Base-by-base conservation (phyloP, 2,329 filamentous ascomycete genomes). In the Alternaria atra region DNA sequence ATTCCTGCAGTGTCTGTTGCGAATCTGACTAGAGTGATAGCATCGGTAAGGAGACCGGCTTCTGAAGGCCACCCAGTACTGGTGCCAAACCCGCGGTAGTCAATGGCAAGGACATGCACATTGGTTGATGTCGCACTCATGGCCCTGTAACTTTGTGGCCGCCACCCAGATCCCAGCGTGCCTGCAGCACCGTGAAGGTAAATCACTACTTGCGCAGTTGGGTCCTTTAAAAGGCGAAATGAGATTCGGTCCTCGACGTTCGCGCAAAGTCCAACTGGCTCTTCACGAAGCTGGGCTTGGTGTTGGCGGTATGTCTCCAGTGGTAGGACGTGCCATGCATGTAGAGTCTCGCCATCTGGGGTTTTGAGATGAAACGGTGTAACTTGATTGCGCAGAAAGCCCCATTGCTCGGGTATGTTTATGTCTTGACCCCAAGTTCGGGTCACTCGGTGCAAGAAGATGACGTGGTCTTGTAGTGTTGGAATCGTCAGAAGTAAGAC, bases 141-240 rank as follows among this genome's bases (percentile, higher is more conserved):
- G 12, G 83, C 84, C 2, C 86, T 82, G 70, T 89, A 89, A 68
- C 83, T 87, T 4, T 83, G 80, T 0, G 83, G 82, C 7, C 87
- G 77, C 72, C 82, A 86, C 0, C 85, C 84, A 2, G 84, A 87
- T 0, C 80, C 87, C 6, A 89, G 74, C 0, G 85, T 88, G 0
- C 86, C 87, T 8, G 78, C 83, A 1, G 86, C 83, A 4, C 86
- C 87, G 60, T 89, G 86, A 12, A 89, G 77, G 76, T 87, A 89
- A 2, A 92, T 81, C 5, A 92, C 83, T 2, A 92, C 80, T 25
- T 85, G 84, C 8, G 89, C 84, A 13, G 87, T 81, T 1, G 89
- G 87, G 68, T 92, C 82, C 60, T 81, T 85, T 2, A 93, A 79
- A 2, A 92, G 79, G 29, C 81, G 81, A 67, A 92, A 91, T 2